Evolutionary conservation across 352 stramenopile genomes (phyloP).

Genomic region (Phytophthora megakarya): DNA sequence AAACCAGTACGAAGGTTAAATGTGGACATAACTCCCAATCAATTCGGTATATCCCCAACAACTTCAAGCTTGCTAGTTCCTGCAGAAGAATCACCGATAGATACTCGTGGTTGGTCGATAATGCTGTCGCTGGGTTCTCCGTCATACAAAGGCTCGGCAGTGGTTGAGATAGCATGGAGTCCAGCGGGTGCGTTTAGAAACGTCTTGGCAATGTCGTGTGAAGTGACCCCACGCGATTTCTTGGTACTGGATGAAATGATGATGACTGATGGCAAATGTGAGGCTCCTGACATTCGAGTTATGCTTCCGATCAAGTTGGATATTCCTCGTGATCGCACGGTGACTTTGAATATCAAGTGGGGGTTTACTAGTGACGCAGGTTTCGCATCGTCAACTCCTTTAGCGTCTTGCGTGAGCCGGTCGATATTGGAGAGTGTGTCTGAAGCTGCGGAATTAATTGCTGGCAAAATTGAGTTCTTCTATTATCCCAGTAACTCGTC

Average conservation of each 20-base stretch:
- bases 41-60: slow-evolving; percentile 44
- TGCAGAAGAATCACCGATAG: slow-evolving; percentile 72
- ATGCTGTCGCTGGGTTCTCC: slow-evolving; percentile 48
- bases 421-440: slow-evolving; percentile 70
- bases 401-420: slow-evolving; percentile 72
- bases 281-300: slow-evolving; percentile 8
- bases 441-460: slow-evolving; percentile 51
- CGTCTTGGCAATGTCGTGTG: slow-evolving; percentile 56
- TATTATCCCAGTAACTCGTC: slow-evolving; percentile 31
- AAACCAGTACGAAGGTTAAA: slow-evolving; percentile 27
- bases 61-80: slow-evolving; percentile 67
- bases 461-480: slow-evolving; percentile 67
- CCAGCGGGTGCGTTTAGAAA: slow-evolving; percentile 49
- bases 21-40: slow-evolving; percentile 38
- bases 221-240: slow-evolving; percentile 40
- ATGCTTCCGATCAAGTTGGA: slow-evolving; percentile 50
- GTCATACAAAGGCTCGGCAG: slow-evolving; percentile 34
- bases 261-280: slow-evolving; percentile 1
- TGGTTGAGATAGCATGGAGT: slow-evolving; percentile 67
- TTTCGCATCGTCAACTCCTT: slow-evolving; percentile 64
- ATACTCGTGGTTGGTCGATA: slow-evolving; percentile 63
- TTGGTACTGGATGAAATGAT: slow-evolving; percentile 31
- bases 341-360: slow-evolving; percentile 66
- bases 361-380: slow-evolving; percentile 64
- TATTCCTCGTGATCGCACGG: slow-evolving; percentile 36